Evolutionary conservation across 371 early-diverging fungal species (phyloP).

Genomic region (Lichtheimia ramosa): DNA sequence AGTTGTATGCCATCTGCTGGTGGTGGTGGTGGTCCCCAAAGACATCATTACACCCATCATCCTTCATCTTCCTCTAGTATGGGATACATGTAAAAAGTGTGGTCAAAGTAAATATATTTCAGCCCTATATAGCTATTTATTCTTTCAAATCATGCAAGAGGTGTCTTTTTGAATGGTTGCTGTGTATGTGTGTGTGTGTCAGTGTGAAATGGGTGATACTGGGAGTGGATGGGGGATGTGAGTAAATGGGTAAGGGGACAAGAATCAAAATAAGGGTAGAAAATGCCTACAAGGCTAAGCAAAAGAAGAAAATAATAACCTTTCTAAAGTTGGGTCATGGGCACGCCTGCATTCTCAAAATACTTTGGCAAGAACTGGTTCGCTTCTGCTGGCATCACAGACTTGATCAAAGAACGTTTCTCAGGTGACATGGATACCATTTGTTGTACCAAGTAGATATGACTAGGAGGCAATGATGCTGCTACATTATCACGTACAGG

Average conservation of each 20-base stretch:
- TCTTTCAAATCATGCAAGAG: too few relatives aligned
- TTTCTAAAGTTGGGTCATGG: slow-evolving; percentile 28
- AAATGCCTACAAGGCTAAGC: not conserved
- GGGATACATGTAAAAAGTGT: not conserved
- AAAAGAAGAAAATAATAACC: not conserved
- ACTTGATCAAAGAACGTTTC: slow-evolving; percentile 25
- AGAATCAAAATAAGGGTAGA: not conserved
- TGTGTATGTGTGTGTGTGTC: not conserved
- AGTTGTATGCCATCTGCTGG: not conserved
- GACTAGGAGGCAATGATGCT: slow-evolving; percentile 29
- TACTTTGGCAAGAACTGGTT: slow-evolving; percentile 37
- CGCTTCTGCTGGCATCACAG: slow-evolving; percentile 23
- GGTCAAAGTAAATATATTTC: too few relatives aligned
- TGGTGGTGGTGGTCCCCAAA: too few relatives aligned
- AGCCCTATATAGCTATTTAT: too few relatives aligned
- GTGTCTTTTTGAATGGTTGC: too few relatives aligned
- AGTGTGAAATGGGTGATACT: not conserved
- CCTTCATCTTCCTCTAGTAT: not conserved
- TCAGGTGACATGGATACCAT: slow-evolving; percentile 35
- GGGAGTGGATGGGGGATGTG: not conserved
- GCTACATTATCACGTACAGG: slow-evolving; percentile 49
- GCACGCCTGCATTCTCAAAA: slow-evolving; percentile 34
- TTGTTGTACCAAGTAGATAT: slow-evolving; percentile 40
- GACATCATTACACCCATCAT: slow-evolving; percentile 30
- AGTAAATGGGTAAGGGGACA: not conserved